A percentile compares a stretch with the other conserved stretches of the same genome.
Evolutionary conservation across 768 basidiomycete genomes (phyloP).

Genomic region (Boletus barrowsii): DNA sequence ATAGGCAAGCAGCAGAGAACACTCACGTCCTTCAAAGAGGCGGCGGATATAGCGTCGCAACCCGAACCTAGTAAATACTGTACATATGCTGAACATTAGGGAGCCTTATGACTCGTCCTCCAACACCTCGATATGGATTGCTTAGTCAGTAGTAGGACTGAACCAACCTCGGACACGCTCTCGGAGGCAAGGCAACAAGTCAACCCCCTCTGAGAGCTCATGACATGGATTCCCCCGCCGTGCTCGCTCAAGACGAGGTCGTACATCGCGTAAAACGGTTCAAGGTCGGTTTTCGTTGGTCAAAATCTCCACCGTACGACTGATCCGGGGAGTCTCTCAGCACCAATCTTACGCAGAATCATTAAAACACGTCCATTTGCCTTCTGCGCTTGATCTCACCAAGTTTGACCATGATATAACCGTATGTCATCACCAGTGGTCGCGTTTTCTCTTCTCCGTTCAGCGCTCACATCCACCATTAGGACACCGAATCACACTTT

Average conservation of each 20-base stretch:
- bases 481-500: conserved; percentile 83
- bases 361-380: conserved; percentile 69
- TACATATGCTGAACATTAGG: too few species aligned
- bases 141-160: conserved; percentile 7
- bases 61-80: too few species aligned
- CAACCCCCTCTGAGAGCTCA: not conserved
- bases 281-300: conserved; percentile 36
- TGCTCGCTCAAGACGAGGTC: conserved; percentile 18
- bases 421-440: conserved; percentile 29
- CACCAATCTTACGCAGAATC: conserved; percentile 70
- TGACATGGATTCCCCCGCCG: conserved; percentile 9
- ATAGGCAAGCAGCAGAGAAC: too few species aligned
- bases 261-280: conserved; percentile 46
- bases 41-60: too few species aligned
- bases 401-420: conserved; percentile 61
- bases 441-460: not conserved
- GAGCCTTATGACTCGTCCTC: too few species aligned
- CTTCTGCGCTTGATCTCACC: conserved; percentile 55
- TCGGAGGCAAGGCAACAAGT: not conserved
- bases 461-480: not conserved
- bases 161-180: too few species aligned
- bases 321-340: conserved; percentile 35
- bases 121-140: too few species aligned
- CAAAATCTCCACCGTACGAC: not conserved
- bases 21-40: too few species aligned